Evolutionary conservation across 2,329 filamentous ascomycete species (phyloP), one percentile per base, ranked within the genome.

Genomic region (Westerdykella sp.): DNA sequence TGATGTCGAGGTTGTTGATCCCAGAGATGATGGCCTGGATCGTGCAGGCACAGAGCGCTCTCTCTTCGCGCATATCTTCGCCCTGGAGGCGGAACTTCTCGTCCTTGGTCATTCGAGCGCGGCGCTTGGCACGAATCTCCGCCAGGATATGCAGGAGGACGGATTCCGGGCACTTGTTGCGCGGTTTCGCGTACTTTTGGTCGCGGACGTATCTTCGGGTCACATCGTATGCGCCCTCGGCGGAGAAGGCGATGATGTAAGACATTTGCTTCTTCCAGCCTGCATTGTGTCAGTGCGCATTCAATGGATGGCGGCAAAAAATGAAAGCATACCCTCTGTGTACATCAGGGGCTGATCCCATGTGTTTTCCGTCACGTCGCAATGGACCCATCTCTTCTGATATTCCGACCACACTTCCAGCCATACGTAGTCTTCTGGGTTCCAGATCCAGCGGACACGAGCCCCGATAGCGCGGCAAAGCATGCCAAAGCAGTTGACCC

Each of bases 401-500:
- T 95, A 89, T 50, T 93, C 87, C 2, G 90, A 96, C 71, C 95
- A 98, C 12, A 97, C 85, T 59, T 97, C 93, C 1, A 90, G 95
- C 93, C 93, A 98, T 21, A 96, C 87, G 61, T 96, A 87, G 65
- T 97, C 93, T 68, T 97, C 93, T 23, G 85, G 84, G 56, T 97
- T 97, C 93, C 93, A 98, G 10, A 98, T 85, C 93, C 93, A 98
- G 59, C 93, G 81, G 18, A 96, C 89, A 48, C 91, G 80, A 47
- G 85, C 87, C 39, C 91, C 91, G 12, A 97, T 81, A 4, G 93
- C 93, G 47, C 91, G 81, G 73, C 91, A 97, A 41, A 98, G 78
- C 93, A 97, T 97, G 71, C 85, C 91, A 72, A 98, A 98, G 75
- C 90, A 96, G 70, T 96, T 97, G 53, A 88, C 89, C 89, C 93